Evolutionary conservation across 345 rosid genomes (phyloP).

Genomic region (Acer campestre): DNA sequence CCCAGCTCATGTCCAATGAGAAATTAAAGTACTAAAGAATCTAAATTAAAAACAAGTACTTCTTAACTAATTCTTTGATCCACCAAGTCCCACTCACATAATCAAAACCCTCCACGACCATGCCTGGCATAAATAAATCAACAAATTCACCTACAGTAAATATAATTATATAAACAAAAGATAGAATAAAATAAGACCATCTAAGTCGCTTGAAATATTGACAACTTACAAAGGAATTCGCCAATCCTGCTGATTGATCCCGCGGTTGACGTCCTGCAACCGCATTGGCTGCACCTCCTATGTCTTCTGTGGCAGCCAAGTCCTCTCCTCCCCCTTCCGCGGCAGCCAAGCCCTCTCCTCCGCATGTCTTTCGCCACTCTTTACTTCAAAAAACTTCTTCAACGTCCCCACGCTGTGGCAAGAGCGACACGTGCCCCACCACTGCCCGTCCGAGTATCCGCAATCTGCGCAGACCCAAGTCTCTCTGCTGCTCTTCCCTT

Average conservation of each 20-base stretch:
- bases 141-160: background rate
- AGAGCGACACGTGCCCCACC: constrained; percentile 87
- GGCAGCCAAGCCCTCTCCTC: constrained; percentile 69
- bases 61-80: too few species aligned
- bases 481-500: constrained; percentile 43
- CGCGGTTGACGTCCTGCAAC: constrained; percentile 61
- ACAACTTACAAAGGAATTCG: constrained; percentile 66
- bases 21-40: too few species aligned
- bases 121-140: background rate
- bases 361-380: constrained; percentile 18
- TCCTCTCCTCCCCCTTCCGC: constrained; percentile 39
- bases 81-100: too few species aligned
- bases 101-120: too few species aligned
- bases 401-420: constrained; percentile 62
- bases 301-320: constrained; percentile 68
- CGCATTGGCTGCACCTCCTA: constrained; percentile 50
- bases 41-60: too few species aligned
- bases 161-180: background rate
- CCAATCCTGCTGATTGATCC: constrained; percentile 61
- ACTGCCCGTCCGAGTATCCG: constrained; percentile 75
- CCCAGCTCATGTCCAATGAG: too few species aligned
- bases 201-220: background rate
- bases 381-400: constrained; percentile 48
- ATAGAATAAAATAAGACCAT: background rate
- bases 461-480: constrained; percentile 77